These are phyloP conservation scores for Tritrichomonas musculus DNA, from an alignment of 208 protist genomes.

Conservation along the genomic window DNA sequence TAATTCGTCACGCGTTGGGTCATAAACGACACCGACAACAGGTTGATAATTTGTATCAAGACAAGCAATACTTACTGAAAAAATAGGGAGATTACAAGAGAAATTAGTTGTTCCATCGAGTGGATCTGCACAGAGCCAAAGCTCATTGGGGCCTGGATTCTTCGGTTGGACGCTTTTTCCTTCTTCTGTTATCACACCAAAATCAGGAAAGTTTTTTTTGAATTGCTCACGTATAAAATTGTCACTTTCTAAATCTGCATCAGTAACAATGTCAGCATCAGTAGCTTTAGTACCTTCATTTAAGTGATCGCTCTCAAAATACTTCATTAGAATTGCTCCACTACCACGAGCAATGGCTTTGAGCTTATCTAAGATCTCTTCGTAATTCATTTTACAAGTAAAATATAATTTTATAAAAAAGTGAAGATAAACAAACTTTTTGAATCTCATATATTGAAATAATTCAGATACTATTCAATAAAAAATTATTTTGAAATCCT, in stretches of 20 bases:
- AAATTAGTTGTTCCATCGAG: conserved; percentile 17
- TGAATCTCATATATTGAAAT: too few species aligned
- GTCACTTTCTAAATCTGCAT: not conserved
- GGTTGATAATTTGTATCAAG: not conserved
- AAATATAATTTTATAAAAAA: too few species aligned
- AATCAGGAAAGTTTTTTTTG: not conserved
- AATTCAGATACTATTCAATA: too few species aligned
- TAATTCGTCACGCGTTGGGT: not conserved
- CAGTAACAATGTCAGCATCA: not conserved
- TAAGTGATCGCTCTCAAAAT: not conserved
- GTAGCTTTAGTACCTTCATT: not conserved
- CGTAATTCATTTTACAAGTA: not conserved
- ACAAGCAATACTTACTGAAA: not conserved
- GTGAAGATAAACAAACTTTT: too few species aligned
- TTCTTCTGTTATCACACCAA: conserved; percentile 25
- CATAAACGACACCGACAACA: not conserved
- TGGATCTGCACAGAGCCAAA: conserved; percentile 15
- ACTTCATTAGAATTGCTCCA: not conserved
- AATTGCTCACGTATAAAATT: not conserved
- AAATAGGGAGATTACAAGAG: not conserved
- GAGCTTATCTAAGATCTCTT: not conserved
- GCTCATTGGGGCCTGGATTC: not conserved
- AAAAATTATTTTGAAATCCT: too few species aligned
- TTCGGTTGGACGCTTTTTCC: not conserved
- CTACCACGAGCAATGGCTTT: not conserved